Base-by-base conservation (phyloP, 108 stramenopile genomes). In the Thalassiosira profunda region DNA sequence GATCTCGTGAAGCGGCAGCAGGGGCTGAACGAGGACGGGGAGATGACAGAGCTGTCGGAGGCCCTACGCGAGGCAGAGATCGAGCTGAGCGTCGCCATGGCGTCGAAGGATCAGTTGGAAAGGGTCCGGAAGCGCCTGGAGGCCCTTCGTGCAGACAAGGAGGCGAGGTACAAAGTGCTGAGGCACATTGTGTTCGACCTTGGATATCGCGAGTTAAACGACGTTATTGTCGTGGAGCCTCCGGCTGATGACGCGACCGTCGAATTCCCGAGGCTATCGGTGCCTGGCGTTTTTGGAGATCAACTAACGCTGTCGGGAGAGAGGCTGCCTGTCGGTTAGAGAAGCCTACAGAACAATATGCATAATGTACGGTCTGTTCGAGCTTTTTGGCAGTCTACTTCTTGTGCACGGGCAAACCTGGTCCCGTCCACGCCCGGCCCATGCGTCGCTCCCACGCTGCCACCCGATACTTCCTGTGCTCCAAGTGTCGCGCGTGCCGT, bases 121-220 rank as follows among this genome's bases (percentile, higher is more conserved):
- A 49, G 76, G 23, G 90, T 90, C 8, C 68, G 74, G 24, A 67
- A 89, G 36, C 70, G 85, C 1, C 46, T 95, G 35, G 81, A 88
- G 36, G 72, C 69, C 38, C 66, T 93, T 20, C 44, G 45, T 33
- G 64, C 40, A 3, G 90, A 91, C 64, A 73, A 89, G 52, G 46
- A 67, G 36, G 74, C 81, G 40, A 79, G 87, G 42, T 88, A 89
- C 49, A 70, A 84, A 10, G 70, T 95, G 4, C 38, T 95, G 61
- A 74, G 87, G 40, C 84, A 91, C 36, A 85, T 91, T 73, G 69
- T 95, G 5, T 84, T 89, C 65, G 94, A 95, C 38, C 67, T 92
- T 10, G 90, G 90, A 51, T 53, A 82, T 29, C 79, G 94, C 49
- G 94, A 95, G 77, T 86, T 95, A 79, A 88, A 86, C 67, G 58